A percentile compares a stretch with the other conserved stretches of the same genome.
Evolutionary conservation across 441 rosid genomes (phyloP).

Genomic region (Mallotus repandus): DNA sequence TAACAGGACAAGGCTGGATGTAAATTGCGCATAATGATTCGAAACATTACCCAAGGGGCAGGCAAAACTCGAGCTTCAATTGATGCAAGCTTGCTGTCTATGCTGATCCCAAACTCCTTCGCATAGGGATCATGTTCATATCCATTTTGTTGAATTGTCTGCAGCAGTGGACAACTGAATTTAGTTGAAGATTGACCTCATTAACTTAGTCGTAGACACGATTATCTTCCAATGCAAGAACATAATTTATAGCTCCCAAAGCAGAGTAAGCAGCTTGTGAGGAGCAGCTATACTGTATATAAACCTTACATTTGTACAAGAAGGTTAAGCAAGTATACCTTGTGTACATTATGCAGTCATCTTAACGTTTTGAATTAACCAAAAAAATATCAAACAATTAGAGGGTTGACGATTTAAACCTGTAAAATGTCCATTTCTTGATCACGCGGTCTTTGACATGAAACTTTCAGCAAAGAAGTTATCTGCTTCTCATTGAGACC

Average conservation of each 20-base stretch:
- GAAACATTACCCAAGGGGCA: slow-evolving; percentile 41
- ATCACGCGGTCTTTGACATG: slow-evolving; percentile 51
- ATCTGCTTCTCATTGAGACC: slow-evolving; percentile 51
- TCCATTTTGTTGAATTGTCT: slow-evolving; percentile 37
- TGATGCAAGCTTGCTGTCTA: slow-evolving; percentile 34
- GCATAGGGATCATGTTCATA: slow-evolving; percentile 38
- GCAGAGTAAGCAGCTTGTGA: neutral
- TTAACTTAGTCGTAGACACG: neutral
- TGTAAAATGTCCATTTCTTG: slow-evolving; percentile 41
- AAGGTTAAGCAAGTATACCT: neutral
- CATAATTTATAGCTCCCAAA: neutral
- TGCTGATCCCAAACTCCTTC: slow-evolving; percentile 41
- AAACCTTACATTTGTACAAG: too few relatives aligned
- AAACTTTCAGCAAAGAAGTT: slow-evolving; percentile 42
- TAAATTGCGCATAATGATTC: too few relatives aligned
- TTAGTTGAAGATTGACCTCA: neutral
- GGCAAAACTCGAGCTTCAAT: slow-evolving; percentile 50
- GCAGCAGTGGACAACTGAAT: slow-evolving; percentile 1
- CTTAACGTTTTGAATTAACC: neutral
- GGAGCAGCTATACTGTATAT: too few relatives aligned
- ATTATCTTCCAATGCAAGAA: neutral
- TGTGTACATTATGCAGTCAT: neutral
- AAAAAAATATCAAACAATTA: neutral
- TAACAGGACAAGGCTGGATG: neutral
- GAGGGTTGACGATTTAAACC: slow-evolving; percentile 26